phyloP scores from a whole-genome alignment of 129 eudicot genomes.

The Deinandra increscens region DNA sequence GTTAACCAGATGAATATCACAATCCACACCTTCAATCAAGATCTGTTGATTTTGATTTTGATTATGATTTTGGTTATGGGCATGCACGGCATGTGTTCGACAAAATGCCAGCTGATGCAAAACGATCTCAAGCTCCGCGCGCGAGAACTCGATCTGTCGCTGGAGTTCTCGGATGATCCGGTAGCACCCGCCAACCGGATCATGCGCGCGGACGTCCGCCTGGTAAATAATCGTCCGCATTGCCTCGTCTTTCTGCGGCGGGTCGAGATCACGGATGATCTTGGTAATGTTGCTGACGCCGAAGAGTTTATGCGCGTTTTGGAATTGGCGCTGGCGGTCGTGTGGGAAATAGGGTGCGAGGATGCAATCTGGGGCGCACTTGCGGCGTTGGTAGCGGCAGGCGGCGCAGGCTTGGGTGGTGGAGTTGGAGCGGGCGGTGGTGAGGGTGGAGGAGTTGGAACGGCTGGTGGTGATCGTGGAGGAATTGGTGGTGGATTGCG shows the following conservation, averaged over 20 bases:
- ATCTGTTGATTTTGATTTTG: constrained; percentile 10
- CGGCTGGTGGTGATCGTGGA: no score
- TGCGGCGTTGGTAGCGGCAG: constrained; percentile 14
- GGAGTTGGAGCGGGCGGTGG: constrained; percentile 1
- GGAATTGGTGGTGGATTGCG: neutral
- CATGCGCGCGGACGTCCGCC: constrained; percentile 58
- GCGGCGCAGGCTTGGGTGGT: constrained; percentile 43
- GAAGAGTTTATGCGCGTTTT: constrained; percentile 75
- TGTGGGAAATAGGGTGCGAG: constrained; percentile 85
- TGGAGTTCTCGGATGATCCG: constrained; percentile 47
- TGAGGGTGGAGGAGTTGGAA: no score
- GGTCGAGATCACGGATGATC: constrained; percentile 43
- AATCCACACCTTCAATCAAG: neutral
- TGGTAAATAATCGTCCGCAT: constrained; percentile 67
- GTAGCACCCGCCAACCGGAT: constrained; percentile 71
- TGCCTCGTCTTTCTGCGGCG: constrained; percentile 47
- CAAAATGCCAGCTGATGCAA: constrained; percentile 37
- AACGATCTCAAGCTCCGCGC: constrained; percentile 52
- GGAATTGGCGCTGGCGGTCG: constrained; percentile 70
- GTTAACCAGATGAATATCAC: constrained; percentile 1
- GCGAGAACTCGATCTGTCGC: constrained; percentile 35
- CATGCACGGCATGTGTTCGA: constrained; percentile 19
- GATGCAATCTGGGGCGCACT: constrained; percentile 47
- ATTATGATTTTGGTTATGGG: constrained; percentile 7
- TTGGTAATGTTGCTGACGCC: constrained; percentile 76